phyloP scores from a whole-genome alignment of 164 flowering plant genomes.

The Aristolochia contorta region DNA sequence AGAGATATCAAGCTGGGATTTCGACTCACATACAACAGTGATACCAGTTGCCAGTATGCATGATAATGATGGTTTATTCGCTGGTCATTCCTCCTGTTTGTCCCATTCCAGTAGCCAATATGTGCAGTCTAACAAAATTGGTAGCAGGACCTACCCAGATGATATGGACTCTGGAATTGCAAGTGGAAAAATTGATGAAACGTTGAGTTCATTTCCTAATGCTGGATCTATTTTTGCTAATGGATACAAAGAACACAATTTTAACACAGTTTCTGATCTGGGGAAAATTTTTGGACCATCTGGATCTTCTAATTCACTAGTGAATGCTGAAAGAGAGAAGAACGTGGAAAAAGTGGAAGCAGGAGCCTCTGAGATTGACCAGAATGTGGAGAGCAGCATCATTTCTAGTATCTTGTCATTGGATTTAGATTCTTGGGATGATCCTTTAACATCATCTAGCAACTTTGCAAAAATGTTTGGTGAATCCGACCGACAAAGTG shows the following conservation, averaged over 20 bases:
- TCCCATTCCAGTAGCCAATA: conserved; percentile 13
- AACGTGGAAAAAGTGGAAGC: conserved; percentile 15
- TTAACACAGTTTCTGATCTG: conserved; percentile 1
- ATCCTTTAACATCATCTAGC: conserved; percentile 25
- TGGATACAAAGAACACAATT: too few species aligned
- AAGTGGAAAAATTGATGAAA: too few species aligned
- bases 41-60: conserved; percentile 7
- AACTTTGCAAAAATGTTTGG: conserved; percentile 24
- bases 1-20: conserved; percentile 9
- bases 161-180: background rate
- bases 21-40: conserved; percentile 7
- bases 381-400: conserved; percentile 39
- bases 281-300: background rate
- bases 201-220: too few species aligned
- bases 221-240: too few species aligned
- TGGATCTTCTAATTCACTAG: conserved; percentile 11
- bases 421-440: conserved; percentile 39
- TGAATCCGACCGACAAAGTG: conserved; percentile 19
- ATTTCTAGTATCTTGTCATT: conserved; percentile 47
- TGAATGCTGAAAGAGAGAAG: conserved; percentile 19
- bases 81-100: conserved; percentile 7
- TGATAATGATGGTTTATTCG: conserved; percentile 11
- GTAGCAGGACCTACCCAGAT: conserved; percentile 9
- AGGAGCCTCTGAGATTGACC: conserved; percentile 5
- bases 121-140: conserved; percentile 12